These are phyloP conservation scores for Parafenestella ontariensis DNA, from an alignment of 2,329 filamentous ascomycete species.

Conservation along the genomic window DNA sequence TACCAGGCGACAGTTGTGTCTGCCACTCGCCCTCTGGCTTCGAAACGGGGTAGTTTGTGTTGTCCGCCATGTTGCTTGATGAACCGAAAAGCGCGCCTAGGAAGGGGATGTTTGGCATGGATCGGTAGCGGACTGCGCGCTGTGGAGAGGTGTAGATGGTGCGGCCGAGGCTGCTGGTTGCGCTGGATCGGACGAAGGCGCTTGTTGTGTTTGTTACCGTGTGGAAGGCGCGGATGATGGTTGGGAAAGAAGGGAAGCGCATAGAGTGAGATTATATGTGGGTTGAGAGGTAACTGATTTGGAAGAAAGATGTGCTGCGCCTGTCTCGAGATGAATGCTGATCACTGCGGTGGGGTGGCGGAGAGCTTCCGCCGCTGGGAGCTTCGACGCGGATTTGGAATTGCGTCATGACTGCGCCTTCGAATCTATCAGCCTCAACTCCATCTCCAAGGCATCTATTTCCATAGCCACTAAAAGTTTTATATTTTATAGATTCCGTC, in stretches of 20 bases:
- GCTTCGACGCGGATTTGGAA: slow-evolving; percentile 30
- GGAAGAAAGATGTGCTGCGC: slow-evolving; percentile 1
- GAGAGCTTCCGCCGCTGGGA: slow-evolving; percentile 35
- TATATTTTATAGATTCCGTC: no score
- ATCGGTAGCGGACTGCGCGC: slow-evolving; percentile 42
- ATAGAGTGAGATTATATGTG: slow-evolving; percentile 43
- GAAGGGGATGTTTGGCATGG: slow-evolving; percentile 82
- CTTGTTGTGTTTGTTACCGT: slow-evolving; percentile 55
- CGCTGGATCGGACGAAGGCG: slow-evolving; percentile 37
- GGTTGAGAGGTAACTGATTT: slow-evolving; percentile 2
- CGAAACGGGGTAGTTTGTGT: slow-evolving; percentile 80
- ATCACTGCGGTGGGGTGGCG: slow-evolving; percentile 28
- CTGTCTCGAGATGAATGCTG: slow-evolving; percentile 19
- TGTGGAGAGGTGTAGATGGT: slow-evolving; percentile 36
- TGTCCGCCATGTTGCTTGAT: slow-evolving; percentile 53
- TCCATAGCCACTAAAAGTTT: no score
- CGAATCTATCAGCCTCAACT: no score
- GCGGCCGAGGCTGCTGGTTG: slow-evolving; percentile 48
- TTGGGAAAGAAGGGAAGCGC: slow-evolving; percentile 58
- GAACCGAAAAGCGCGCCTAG: slow-evolving; percentile 77
- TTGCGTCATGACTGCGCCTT: slow-evolving; percentile 36
- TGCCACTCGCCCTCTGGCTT: slow-evolving; percentile 87
- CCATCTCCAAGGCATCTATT: no score
- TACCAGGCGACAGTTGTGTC: slow-evolving; percentile 77
- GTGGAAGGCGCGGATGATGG: slow-evolving; percentile 57